These are phyloP conservation scores for Candida cerambycidarum DNA, from an alignment of 805 yeast species.

Conservation along the genomic window DNA sequence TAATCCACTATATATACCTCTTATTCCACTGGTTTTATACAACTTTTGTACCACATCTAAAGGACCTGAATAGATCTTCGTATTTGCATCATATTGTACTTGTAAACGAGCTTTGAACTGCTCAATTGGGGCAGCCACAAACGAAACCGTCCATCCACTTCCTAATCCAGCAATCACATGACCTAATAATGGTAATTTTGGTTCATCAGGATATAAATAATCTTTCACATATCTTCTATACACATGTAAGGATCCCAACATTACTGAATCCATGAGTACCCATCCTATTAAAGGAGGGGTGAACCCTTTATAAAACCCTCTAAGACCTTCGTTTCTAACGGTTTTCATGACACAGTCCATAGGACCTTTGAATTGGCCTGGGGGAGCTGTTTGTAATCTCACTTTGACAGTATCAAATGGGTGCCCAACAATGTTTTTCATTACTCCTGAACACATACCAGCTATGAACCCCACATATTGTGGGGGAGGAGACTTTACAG, in stretches of 20 bases:
- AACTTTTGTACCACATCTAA: slow-evolving; percentile 67
- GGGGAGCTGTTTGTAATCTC: slow-evolving; percentile 67
- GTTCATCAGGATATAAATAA: slow-evolving; percentile 57
- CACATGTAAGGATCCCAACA: slow-evolving; percentile 82
- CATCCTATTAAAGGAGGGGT: slow-evolving; percentile 93
- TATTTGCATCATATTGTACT: slow-evolving; percentile 80
- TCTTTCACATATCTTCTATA: slow-evolving; percentile 70
- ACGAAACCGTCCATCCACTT: slow-evolving; percentile 90
- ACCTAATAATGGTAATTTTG: slow-evolving; percentile 69
- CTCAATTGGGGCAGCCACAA: slow-evolving; percentile 95
- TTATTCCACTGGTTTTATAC: slow-evolving; percentile 59
- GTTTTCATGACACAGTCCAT: slow-evolving; percentile 78
- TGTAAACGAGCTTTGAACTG: slow-evolving; percentile 85
- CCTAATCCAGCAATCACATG: slow-evolving; percentile 75
- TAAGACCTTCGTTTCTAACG: slow-evolving; percentile 66
- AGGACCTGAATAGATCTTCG: slow-evolving; percentile 73
- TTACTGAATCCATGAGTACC: slow-evolving; percentile 90
- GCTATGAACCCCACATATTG: slow-evolving; percentile 77
- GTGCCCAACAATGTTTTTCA: slow-evolving; percentile 88
- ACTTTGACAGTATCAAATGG: slow-evolving; percentile 92
- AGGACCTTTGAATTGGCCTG: slow-evolving; percentile 70
- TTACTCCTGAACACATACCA: slow-evolving; percentile 83
- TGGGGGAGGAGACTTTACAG: slow-evolving; percentile 41
- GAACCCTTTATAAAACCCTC: slow-evolving; percentile 85
- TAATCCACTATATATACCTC: slow-evolving; percentile 78